phyloP scores from a whole-genome alignment of 495 filamentous ascomycete genomes.

The Lasiosphaeria ovina region DNA sequence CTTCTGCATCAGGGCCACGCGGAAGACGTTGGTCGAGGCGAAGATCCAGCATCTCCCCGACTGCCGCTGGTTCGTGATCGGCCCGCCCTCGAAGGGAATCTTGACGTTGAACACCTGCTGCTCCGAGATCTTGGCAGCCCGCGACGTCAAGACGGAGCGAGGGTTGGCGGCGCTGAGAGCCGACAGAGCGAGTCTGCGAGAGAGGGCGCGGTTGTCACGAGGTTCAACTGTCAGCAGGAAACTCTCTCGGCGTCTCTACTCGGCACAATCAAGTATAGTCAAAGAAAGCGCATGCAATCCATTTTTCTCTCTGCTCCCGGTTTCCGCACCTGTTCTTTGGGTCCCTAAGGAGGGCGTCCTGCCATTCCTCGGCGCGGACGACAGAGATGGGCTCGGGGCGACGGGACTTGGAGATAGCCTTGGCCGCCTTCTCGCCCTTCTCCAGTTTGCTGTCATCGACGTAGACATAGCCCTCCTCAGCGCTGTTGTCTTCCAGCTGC shows the following conservation, averaged over 20 bases:
- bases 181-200: constrained; percentile 59
- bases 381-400: constrained; percentile 45
- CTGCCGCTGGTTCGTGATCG: constrained; percentile 78
- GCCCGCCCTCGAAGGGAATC: constrained; percentile 76
- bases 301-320: too few relatives aligned
- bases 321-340: constrained; percentile 56
- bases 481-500: constrained; percentile 30
- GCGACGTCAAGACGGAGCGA: constrained; percentile 53
- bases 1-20: constrained; percentile 76
- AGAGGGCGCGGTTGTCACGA: too few relatives aligned
- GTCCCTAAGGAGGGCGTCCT: constrained; percentile 59
- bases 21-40: constrained; percentile 82
- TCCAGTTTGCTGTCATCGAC: constrained; percentile 22
- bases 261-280: not conserved
- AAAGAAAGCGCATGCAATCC: too few relatives aligned
- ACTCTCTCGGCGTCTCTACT: not conserved
- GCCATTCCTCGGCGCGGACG: constrained; percentile 50
- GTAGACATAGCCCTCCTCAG: constrained; percentile 50
- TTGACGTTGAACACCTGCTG: constrained; percentile 77
- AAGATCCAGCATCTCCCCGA: constrained; percentile 90
- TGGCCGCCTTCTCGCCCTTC: constrained; percentile 10
- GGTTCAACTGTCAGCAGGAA: not conserved
- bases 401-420: constrained; percentile 21
- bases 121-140: constrained; percentile 58
- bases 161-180: constrained; percentile 60